Base-by-base conservation (phyloP, 202 grass and related monocot species). In the Elaeis oleifera region DNA sequence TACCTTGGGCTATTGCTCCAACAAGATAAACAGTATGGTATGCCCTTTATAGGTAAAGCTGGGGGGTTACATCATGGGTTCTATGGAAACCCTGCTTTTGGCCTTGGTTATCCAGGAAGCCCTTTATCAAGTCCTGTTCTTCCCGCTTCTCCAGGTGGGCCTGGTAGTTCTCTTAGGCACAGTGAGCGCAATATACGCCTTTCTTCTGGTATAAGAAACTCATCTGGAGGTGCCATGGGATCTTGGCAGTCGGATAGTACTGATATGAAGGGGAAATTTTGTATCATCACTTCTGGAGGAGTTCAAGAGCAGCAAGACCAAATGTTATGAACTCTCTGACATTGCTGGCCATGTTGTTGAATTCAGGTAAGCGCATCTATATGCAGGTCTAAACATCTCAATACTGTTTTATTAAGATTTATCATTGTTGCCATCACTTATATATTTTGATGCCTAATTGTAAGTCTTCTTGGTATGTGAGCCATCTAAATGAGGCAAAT, bases 231-330 rank as follows among this genome's bases (percentile, higher is more conserved):
- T 74, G 78, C 69, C 49, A 68, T 83, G 59, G 76, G 79, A 55
- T 79, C 81, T 23, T 85, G 86, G 78, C 78, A 74, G 70, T 72
- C 81, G 18, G 78, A 81, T 14, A 8, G 78, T 57, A 61, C 60
- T 49, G 78, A 75, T 5, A 85, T 76, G 50, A 82, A 79, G 78
- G 72, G 83, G 17, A 25, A 77, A 82, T 78, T 72, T 78, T 71
- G 79, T 84, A 73, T 76, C 87, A n/a, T 88, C 87, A 0, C 79
- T 96, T 59, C 65, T 96, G 54, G 87, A 96, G 50, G 87, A 96
- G 58, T 90, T 96, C 54, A 96, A 96, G 74, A 88, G 79, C 91
- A 96, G 88, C 60, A 96, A 96, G 71, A 85, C 87, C 31, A 88
- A 78, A 78, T 83, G 81, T 36, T 90, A 88, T 26, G 91, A 90